A percentile compares a stretch with the other conserved stretches of the same genome.
Conservation (phyloP, 768 basidiomycete species). For the Rhizopogon salebrosus region DNA sequence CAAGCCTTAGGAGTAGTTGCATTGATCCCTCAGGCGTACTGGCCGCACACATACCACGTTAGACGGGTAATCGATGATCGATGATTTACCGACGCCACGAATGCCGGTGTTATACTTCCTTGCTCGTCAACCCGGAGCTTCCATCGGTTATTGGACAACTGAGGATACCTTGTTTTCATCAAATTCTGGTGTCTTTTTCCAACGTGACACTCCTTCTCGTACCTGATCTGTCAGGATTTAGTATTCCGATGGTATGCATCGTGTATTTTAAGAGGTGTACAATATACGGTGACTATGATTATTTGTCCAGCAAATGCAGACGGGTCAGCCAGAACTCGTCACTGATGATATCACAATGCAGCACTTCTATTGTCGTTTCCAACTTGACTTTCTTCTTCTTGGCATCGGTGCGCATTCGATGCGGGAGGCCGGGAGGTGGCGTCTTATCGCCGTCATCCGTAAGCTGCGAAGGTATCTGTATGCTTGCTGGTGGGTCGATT, state of each 20-base stretch:
- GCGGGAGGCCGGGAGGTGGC: background rate
- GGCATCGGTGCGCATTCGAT: slow-evolving; percentile 5
- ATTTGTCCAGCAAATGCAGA: slow-evolving; percentile 45
- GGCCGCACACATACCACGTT: background rate
- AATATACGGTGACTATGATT: slow-evolving; percentile 3
- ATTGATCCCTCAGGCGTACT: slow-evolving; percentile 53
- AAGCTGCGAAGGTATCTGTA: background rate
- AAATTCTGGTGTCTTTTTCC: too few relatives aligned
- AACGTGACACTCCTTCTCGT: too few relatives aligned
- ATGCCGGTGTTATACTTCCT: too few relatives aligned
- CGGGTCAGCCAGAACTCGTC: slow-evolving; percentile 74
- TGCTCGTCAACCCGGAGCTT: too few relatives aligned
- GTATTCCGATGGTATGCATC: too few relatives aligned
- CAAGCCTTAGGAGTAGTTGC: slow-evolving; percentile 72
- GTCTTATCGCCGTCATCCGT: background rate
- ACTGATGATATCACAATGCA: slow-evolving; percentile 82
- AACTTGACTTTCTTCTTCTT: slow-evolving; percentile 32
- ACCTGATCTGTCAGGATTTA: too few relatives aligned
- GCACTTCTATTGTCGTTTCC: slow-evolving; percentile 45
- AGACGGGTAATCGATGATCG: too few relatives aligned
- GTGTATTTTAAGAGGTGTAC: too few relatives aligned
- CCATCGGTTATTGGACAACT: too few relatives aligned
- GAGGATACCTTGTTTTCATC: too few relatives aligned
- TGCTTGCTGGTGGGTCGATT: background rate
- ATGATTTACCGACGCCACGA: too few relatives aligned